Percentiles rank a stretch among this genome's conserved stretches.
phyloP scores from a whole-genome alignment of 805 yeast genomes.

The Blastobotrys attinorum region DNA sequence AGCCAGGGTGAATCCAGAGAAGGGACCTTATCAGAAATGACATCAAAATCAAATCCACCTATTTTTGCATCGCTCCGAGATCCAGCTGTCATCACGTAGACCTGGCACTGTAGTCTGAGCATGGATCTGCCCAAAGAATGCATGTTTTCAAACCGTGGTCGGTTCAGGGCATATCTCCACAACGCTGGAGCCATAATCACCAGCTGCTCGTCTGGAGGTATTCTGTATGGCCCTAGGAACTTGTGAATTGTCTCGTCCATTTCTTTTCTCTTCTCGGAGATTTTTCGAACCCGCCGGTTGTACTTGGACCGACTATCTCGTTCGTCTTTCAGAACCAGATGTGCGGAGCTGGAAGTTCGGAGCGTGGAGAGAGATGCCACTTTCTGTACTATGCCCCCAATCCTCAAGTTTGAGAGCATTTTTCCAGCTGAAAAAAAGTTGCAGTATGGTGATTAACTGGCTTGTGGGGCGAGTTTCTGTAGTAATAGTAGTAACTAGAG shows the following conservation, averaged over 20 bases:
- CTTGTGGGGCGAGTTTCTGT: no score
- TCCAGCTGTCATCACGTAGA: not conserved
- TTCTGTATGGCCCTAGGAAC: not conserved
- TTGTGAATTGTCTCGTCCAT: not conserved
- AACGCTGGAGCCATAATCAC: not conserved
- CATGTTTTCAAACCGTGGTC: not conserved
- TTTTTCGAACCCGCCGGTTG: not conserved
- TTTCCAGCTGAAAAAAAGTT: no score
- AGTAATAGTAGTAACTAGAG: no score
- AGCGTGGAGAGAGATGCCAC: no score
- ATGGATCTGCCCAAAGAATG: not conserved
- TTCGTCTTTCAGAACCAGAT: no score
- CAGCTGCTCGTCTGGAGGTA: not conserved
- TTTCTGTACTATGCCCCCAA: no score
- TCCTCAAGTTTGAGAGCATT: no score
- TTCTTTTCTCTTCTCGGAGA: not conserved
- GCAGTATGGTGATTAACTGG: no score
- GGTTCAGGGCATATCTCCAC: not conserved
- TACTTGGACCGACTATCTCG: no score
- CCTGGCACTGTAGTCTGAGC: not conserved
- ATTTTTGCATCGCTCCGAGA: not conserved
- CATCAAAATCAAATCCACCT: not conserved
- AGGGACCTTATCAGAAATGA: not conserved
- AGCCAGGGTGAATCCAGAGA: not conserved
- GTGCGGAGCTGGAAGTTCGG: no score